Evolutionary conservation across 2,329 filamentous ascomycete genomes (phyloP).

Genomic region (Capronia epimyces): DNA sequence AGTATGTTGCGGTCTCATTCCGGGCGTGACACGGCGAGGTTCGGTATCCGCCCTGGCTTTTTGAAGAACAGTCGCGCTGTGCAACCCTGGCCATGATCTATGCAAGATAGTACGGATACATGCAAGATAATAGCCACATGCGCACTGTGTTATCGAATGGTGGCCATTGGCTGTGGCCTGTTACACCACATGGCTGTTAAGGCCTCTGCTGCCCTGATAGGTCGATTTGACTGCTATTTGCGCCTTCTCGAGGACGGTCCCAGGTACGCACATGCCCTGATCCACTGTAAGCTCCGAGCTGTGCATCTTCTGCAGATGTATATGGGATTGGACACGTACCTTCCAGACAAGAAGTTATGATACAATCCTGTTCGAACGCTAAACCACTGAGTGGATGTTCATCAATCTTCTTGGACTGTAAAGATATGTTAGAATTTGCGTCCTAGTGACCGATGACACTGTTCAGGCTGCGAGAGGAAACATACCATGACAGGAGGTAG

Average conservation of each 20-base stretch:
- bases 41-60: too few species aligned
- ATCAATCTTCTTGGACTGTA: slow-evolving; percentile 75
- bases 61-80: too few species aligned
- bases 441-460: too few species aligned
- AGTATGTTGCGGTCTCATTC: too few species aligned
- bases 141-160: too few species aligned
- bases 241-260: slow-evolving; percentile 55
- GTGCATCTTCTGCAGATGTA: neutral
- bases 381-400: slow-evolving; percentile 83
- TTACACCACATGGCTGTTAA: neutral
- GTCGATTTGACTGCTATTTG: slow-evolving; percentile 35
- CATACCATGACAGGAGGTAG: slow-evolving; percentile 83
- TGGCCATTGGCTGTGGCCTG: too few species aligned
- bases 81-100: too few species aligned
- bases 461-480: slow-evolving; percentile 18
- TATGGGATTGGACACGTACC: slow-evolving; percentile 53
- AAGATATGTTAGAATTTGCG: slow-evolving; percentile 6
- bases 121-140: too few species aligned
- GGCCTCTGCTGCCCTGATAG: slow-evolving; percentile 20
- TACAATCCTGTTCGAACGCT: slow-evolving; percentile 87
- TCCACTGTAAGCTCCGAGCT: slow-evolving; percentile 13
- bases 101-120: too few species aligned
- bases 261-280: slow-evolving; percentile 70
- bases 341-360: slow-evolving; percentile 85
- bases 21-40: too few species aligned